phyloP scores from a whole-genome alignment of 345 rosid genomes.

The Combretum micranthum region DNA sequence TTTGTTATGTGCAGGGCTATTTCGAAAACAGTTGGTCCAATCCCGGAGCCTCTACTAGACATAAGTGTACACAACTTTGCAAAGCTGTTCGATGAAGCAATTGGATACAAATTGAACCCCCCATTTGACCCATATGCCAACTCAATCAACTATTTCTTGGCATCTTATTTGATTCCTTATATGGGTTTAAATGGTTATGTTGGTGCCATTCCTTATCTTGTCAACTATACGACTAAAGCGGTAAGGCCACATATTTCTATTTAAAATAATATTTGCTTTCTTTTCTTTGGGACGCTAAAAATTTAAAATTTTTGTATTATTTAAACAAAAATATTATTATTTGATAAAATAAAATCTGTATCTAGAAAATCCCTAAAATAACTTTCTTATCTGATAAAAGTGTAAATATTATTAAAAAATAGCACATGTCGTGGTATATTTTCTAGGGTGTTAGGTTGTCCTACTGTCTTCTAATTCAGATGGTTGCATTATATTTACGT shows the following conservation, averaged over 20 bases:
- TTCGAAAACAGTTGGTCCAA: conserved; percentile 36
- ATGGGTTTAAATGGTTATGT: conserved; percentile 69
- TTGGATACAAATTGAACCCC: too few species aligned
- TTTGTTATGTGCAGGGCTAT: too few species aligned
- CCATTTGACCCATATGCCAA: conserved; percentile 55
- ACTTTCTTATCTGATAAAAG: too few species aligned
- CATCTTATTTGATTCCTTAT: conserved; percentile 52
- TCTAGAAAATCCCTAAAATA: too few species aligned
- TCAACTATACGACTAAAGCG: conserved; percentile 17
- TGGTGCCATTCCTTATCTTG: conserved; percentile 48
- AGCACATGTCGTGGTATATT: too few species aligned
- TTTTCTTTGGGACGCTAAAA: background rate
- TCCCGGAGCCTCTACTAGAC: conserved; percentile 48
- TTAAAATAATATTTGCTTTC: background rate
- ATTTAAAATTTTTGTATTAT: background rate
- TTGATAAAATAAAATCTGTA: too few species aligned
- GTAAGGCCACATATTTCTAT: conserved; percentile 21
- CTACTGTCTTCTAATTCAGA: too few species aligned
- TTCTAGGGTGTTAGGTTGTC: too few species aligned
- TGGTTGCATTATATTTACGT: too few species aligned
- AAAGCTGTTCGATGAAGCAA: conserved; percentile 20
- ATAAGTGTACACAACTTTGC: conserved; percentile 39
- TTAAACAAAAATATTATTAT: too few species aligned
- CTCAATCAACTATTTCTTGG: conserved; percentile 47
- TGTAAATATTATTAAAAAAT: too few species aligned